Evolutionary conservation across 805 yeast genomes (phyloP).

Genomic region (Yarrowia phangngaensis): DNA sequence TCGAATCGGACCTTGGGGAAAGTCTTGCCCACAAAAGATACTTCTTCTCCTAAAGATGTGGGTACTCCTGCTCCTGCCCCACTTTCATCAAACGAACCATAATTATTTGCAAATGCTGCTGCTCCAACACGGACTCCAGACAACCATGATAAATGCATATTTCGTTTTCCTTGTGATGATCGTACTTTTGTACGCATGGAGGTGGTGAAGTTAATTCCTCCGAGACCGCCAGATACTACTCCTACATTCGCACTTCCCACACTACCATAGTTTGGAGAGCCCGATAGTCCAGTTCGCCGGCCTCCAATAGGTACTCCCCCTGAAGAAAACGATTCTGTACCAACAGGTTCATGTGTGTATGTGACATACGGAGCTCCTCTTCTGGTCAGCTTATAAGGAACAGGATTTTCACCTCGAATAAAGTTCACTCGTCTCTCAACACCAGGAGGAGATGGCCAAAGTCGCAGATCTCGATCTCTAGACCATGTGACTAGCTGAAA

Average conservation of each 20-base stretch:
- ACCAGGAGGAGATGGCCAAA: slow-evolving; percentile 66
- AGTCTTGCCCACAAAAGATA: slow-evolving; percentile 79
- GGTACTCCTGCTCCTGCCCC: slow-evolving; percentile 34
- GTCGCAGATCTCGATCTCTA: slow-evolving; percentile 73
- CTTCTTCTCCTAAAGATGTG: slow-evolving; percentile 85
- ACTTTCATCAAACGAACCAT: slow-evolving; percentile 28
- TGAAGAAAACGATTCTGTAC: slow-evolving; percentile 4
- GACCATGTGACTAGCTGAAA: slow-evolving; percentile 94
- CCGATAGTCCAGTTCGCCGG: slow-evolving; percentile 17
- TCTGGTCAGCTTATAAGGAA: slow-evolving; percentile 44
- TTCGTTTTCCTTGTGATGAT: slow-evolving; percentile 11
- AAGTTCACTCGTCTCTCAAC: slow-evolving; percentile 48
- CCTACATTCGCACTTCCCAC: slow-evolving; percentile 10
- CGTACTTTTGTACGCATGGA: slow-evolving; percentile 15
- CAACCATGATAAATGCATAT: slow-evolving; percentile 74
- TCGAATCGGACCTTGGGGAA: slow-evolving; percentile 86
- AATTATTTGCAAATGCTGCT: slow-evolving; percentile 34
- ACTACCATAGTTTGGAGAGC: not conserved
- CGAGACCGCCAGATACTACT: not conserved
- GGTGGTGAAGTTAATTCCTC: not conserved
- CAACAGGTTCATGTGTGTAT: slow-evolving; percentile 52
- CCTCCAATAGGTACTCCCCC: slow-evolving; percentile 16
- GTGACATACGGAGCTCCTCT: slow-evolving; percentile 46
- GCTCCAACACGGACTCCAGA: slow-evolving; percentile 72
- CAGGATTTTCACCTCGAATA: slow-evolving; percentile 39